Conservation (phyloP, 768 basidiomycete species). For the Trametes cinnabarina region DNA sequence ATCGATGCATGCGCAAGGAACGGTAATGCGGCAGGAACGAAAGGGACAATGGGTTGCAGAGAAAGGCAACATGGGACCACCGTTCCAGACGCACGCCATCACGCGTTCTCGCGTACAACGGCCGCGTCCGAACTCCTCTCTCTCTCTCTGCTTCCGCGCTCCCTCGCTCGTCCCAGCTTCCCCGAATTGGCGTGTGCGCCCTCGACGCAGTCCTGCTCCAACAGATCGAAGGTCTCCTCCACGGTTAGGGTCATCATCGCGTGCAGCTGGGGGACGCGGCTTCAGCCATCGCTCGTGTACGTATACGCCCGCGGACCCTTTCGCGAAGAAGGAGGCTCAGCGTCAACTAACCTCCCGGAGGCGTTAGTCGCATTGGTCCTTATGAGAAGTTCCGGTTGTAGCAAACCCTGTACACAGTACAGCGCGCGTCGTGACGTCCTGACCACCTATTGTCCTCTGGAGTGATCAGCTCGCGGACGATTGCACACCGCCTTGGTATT, state of each 20-base stretch:
- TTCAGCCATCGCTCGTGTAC: not conserved
- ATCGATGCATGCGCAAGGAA: too few species aligned
- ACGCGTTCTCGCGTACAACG: constrained; percentile 19
- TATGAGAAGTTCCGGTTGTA: not conserved
- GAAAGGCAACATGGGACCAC: constrained; percentile 8
- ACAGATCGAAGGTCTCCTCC: too few species aligned
- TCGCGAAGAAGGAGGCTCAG: not conserved
- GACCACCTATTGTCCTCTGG: too few species aligned
- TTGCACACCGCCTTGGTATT: not conserved
- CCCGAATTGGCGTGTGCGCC: not conserved
- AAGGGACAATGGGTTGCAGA: constrained; percentile 3
- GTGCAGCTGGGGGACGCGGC: not conserved
- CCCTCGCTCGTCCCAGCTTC: not conserved
- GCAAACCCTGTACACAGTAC: not conserved
- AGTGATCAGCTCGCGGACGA: not conserved
- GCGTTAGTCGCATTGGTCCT: not conserved
- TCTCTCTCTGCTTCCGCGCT: too few species aligned
- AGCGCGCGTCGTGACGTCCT: not conserved
- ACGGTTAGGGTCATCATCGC: not conserved
- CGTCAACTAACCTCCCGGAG: constrained; percentile 9
- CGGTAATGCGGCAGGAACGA: not conserved
- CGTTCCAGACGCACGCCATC: not conserved
- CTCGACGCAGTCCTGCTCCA: not conserved
- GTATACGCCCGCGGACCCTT: not conserved
- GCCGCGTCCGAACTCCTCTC: constrained; percentile 4